Evolutionary conservation across 352 stramenopile species (phyloP).

Genomic region (Pythium graminicola): DNA sequence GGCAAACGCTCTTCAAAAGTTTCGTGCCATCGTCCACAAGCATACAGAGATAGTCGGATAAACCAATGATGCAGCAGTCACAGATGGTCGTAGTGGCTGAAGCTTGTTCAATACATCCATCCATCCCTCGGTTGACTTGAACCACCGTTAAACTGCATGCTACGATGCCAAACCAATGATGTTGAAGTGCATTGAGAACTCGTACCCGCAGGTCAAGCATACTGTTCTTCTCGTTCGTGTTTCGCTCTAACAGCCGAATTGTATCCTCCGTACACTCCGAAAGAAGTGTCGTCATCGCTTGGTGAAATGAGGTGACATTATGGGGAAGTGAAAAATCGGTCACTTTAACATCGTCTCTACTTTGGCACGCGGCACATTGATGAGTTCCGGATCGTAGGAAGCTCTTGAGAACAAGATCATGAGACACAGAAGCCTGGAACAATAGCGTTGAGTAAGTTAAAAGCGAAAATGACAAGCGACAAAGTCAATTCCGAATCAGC

Average conservation of each 20-base stretch:
- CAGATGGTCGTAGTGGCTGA: too few species aligned
- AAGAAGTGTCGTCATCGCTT: not conserved
- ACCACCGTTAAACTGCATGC: not conserved
- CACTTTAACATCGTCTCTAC: not conserved
- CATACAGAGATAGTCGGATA: slow-evolving; percentile 78
- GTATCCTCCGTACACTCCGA: not conserved
- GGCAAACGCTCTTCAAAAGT: too few species aligned
- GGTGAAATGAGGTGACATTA: not conserved
- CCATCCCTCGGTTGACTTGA: not conserved
- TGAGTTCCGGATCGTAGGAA: not conserved
- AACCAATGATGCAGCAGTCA: not conserved
- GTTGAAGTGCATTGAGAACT: slow-evolving; percentile 11
- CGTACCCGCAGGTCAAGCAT: not conserved
- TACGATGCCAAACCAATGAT: slow-evolving; percentile 5
- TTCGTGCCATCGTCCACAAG: too few species aligned
- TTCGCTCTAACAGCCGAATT: not conserved
- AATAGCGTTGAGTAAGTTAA: not conserved
- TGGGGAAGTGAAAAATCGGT: not conserved
- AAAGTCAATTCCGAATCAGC: not conserved
- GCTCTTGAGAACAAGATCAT: not conserved
- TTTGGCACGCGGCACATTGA: not conserved
- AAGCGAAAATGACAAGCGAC: not conserved
- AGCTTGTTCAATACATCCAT: too few species aligned
- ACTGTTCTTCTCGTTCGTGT: not conserved
- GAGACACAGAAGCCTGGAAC: not conserved